A percentile compares a stretch with the other conserved stretches of the same genome.
These are phyloP conservation scores for Magnaporthiopsis poae DNA, from an alignment of 2,329 filamentous ascomycete genomes.

Conservation along the genomic window DNA sequence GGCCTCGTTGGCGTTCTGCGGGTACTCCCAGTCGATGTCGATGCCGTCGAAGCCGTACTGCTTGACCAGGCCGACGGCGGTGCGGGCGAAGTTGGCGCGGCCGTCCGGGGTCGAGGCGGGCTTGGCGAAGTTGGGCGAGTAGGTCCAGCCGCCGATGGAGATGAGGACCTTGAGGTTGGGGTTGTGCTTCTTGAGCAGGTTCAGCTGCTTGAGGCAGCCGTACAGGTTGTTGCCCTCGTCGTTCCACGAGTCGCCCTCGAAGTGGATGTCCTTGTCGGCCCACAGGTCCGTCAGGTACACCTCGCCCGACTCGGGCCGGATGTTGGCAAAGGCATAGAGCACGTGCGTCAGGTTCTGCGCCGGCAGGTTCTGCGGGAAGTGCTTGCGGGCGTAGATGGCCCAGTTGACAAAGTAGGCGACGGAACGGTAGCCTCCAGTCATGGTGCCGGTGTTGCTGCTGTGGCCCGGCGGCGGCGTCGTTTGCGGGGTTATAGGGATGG, in stretches of 20 bases:
- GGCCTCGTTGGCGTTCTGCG: conserved; percentile 44
- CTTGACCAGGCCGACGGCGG: conserved; percentile 65
- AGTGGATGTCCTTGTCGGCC: conserved; percentile 65
- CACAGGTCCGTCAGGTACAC: conserved; percentile 56
- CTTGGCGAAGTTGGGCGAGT: conserved; percentile 69
- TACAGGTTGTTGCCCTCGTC: conserved; percentile 72
- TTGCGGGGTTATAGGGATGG: neutral
- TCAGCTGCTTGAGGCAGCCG: conserved; percentile 80
- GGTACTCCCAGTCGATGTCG: conserved; percentile 55
- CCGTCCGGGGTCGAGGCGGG: conserved; percentile 64
- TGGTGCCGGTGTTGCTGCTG: conserved; percentile 14
- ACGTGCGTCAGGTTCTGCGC: conserved; percentile 76
- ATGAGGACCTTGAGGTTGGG: conserved; percentile 77
- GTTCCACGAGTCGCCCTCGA: conserved; percentile 59
- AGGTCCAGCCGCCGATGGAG: conserved; percentile 88
- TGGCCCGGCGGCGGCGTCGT: neutral
- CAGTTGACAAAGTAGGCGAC: conserved; percentile 70
- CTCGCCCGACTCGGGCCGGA: conserved; percentile 68
- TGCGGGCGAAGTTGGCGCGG: conserved; percentile 60
- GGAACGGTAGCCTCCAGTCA: conserved; percentile 46
- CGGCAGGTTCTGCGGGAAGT: conserved; percentile 76
- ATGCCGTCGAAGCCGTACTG: conserved; percentile 66
- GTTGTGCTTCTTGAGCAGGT: conserved; percentile 70
- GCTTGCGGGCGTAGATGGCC: conserved; percentile 80
- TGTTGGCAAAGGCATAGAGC: conserved; percentile 84